Conservation (phyloP, 73 alveolate genomes). For the Urostyla sp. region DNA sequence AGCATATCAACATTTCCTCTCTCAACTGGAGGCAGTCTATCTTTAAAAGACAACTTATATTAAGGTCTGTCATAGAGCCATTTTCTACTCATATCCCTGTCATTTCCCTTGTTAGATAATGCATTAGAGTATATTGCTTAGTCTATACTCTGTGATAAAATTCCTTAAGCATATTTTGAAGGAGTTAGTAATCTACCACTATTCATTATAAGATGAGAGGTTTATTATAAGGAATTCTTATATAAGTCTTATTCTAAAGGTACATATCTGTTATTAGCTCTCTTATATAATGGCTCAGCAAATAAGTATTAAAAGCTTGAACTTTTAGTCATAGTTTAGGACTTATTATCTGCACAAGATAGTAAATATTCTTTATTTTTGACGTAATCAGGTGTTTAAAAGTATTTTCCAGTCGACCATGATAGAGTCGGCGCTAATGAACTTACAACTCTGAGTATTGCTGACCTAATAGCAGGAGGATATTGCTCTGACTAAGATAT, state of each 20-base stretch:
- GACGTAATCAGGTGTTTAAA: constrained; percentile 44
- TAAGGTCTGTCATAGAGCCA: constrained; percentile 48
- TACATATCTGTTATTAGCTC: background rate
- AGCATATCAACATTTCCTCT: constrained; percentile 47
- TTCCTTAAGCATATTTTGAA: background rate
- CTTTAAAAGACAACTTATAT: constrained; percentile 25
- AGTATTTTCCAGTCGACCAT: constrained; percentile 38
- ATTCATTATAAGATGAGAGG: constrained; percentile 34
- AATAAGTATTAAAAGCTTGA: too few species aligned
- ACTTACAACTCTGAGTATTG: constrained; percentile 1
- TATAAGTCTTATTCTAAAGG: constrained; percentile 30
- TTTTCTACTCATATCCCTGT: constrained; percentile 5
- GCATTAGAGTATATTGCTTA: constrained; percentile 16
- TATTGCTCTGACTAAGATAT: constrained; percentile 18
- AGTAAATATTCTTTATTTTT: constrained; percentile 27
- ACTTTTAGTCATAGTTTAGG: constrained; percentile 18
- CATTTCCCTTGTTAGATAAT: constrained; percentile 2
- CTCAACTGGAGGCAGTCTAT: constrained; percentile 60
- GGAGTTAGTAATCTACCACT: constrained; percentile 32
- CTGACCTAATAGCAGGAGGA: constrained; percentile 43
- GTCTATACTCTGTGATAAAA: constrained; percentile 21
- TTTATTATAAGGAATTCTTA: constrained; percentile 9
- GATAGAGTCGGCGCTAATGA: constrained; percentile 37
- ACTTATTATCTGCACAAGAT: background rate
- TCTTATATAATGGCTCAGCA: constrained; percentile 25